phyloP scores from a whole-genome alignment of 495 filamentous ascomycete species.

The Friedmanniomyces endolithicus region DNA sequence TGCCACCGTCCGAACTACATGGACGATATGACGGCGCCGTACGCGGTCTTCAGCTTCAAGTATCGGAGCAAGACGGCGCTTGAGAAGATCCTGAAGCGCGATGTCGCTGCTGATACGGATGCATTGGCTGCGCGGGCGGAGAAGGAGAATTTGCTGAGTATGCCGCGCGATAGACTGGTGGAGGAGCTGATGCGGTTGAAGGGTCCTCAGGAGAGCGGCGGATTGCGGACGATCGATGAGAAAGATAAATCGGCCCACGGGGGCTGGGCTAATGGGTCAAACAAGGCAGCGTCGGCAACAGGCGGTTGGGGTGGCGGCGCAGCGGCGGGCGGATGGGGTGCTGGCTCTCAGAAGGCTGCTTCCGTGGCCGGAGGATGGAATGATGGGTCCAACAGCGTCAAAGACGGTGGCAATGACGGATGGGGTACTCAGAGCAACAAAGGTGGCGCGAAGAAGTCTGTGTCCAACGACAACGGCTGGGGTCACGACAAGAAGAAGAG shows the following conservation, averaged over 20 bases:
- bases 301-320: background rate
- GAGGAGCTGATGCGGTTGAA: constrained; percentile 18
- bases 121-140: background rate
- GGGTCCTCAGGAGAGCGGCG: background rate
- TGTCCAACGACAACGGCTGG: background rate
- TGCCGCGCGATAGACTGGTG: constrained; percentile 25
- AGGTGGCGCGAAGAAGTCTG: background rate
- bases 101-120: constrained; percentile 7
- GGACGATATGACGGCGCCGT: constrained; percentile 33
- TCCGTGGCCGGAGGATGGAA: background rate
- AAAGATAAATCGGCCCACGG: background rate
- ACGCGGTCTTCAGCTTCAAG: constrained; percentile 39
- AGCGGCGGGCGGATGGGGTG: background rate
- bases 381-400: background rate
- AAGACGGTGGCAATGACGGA: background rate
- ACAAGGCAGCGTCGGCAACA: background rate
- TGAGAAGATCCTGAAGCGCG: constrained; percentile 15
- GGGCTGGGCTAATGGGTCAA: background rate
- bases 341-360: too few species aligned
- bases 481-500: background rate
- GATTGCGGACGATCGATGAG: background rate
- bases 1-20: constrained; percentile 30
- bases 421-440: background rate
- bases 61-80: constrained; percentile 30
- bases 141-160: constrained; percentile 12